Percentiles rank a stretch among this genome's conserved stretches.
phyloP scores from a whole-genome alignment of 192 early-diverging fungal genomes.

The Backusella morwellensis region DNA sequence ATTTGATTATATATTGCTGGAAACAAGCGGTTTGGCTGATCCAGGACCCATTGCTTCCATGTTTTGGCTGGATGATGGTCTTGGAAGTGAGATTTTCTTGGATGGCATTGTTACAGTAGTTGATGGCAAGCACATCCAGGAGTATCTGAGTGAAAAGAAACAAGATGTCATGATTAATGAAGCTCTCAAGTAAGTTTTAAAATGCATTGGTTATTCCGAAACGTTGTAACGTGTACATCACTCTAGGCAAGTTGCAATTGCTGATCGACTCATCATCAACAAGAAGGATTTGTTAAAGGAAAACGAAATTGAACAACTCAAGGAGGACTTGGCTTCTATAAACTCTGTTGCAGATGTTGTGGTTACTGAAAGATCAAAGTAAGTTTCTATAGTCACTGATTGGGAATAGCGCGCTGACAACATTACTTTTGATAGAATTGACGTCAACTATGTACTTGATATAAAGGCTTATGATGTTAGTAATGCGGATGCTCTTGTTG shows the following conservation, averaged over 20 bases:
- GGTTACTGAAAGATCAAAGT: constrained; percentile 45
- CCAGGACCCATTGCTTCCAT: constrained; percentile 89
- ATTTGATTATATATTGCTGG: constrained; percentile 95
- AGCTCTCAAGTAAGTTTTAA: constrained; percentile 49
- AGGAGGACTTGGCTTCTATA: constrained; percentile 40
- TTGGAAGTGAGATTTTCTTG: constrained; percentile 87
- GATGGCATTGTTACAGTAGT: constrained; percentile 26
- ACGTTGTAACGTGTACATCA: neutral
- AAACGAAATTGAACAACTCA: constrained; percentile 29
- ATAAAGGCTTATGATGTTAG: constrained; percentile 57
- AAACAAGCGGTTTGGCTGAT: constrained; percentile 70
- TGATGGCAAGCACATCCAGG: constrained; percentile 36
- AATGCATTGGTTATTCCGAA: neutral
- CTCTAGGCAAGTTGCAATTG: constrained; percentile 64
- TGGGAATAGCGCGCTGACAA: neutral
- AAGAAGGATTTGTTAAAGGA: constrained; percentile 60
- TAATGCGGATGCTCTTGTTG: constrained; percentile 11
- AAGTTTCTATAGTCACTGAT: neutral
- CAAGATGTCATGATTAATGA: constrained; percentile 57
- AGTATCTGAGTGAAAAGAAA: constrained; percentile 51
- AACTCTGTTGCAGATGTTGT: constrained; percentile 52
- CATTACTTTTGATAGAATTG: constrained; percentile 37
- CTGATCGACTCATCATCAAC: constrained; percentile 71
- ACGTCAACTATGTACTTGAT: constrained; percentile 59
- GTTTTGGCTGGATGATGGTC: constrained; percentile 96